Evolutionary conservation across 768 basidiomycete species (phyloP), one percentile per base, ranked within the genome.

Genomic region (Russula dissimulans): DNA sequence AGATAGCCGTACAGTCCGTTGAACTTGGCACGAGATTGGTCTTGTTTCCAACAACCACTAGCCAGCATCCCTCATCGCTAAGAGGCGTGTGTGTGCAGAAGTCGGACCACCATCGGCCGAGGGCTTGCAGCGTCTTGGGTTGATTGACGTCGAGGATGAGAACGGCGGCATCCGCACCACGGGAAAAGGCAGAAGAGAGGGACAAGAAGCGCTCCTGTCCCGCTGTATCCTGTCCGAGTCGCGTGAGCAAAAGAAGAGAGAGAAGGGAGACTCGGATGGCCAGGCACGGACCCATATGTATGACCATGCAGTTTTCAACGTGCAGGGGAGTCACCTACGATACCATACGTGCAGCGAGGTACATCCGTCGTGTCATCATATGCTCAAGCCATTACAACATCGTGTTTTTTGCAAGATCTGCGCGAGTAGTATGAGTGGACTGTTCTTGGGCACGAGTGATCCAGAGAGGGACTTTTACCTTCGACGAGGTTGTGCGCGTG

Each of bases 301-400:
- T 70, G 97, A 99, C 71, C 90, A 95, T 63, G 89, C 91, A 73
- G 84, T 85, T 71, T 98, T 98, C 76, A 90, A 92, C 62, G 89
- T 97, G 1, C 85, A 97, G 71, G 97, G 91, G 94, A 73, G 72
- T 49, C 89, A 98, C 72, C 70, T 98, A 57, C 76, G 92, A 59
- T 94, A 97, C 75, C 93, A 97, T 70, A 95, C 95, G 3, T 99
- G 97, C 71, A 93, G 89, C 68, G 95, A 98, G 83, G 95, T 95
- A 65, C 67, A 84, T 75, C 31, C 46, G 3, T 36, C 34, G 34
- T 36, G 34, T 36, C n/a, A 31, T 52, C 38, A 47, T 34, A 38
- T 53, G 34, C n/a, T n/a, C 34, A 51, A 54, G 54, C 45, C 52
- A 49, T 5, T 36, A 4, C 34, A 4, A 17, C 45, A 15, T 36